Evolutionary conservation across 345 rosid genomes (phyloP).

Genomic region (Camelina neglecta): DNA sequence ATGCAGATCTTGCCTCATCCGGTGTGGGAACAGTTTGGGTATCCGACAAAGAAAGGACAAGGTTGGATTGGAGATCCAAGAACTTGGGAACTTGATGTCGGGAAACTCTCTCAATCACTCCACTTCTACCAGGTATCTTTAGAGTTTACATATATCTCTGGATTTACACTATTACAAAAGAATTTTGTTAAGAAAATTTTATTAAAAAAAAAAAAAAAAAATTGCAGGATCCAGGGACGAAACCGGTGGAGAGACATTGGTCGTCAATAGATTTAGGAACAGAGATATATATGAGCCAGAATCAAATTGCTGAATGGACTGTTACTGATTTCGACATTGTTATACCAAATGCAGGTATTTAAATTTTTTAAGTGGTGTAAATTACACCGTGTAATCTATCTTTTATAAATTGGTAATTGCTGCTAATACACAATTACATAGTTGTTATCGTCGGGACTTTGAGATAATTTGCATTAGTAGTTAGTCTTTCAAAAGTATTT

Average conservation of each 20-base stretch:
- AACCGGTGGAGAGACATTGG: constrained; percentile 53
- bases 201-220: not conserved
- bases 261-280: constrained; percentile 57
- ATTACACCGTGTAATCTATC: not conserved
- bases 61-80: constrained; percentile 61
- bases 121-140: constrained; percentile 52
- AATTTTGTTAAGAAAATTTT: too few relatives aligned
- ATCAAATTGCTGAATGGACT: constrained; percentile 56
- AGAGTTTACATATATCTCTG: not conserved
- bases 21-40: constrained; percentile 56
- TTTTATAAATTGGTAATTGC: not conserved
- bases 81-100: constrained; percentile 62
- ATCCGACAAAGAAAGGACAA: constrained; percentile 53
- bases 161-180: not conserved
- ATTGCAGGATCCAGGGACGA: constrained; percentile 51
- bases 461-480: too few relatives aligned
- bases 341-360: constrained; percentile 31
- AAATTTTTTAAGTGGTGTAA: not conserved
- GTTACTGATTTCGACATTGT: constrained; percentile 51
- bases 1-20: constrained; percentile 59
- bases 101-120: constrained; percentile 52
- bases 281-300: constrained; percentile 52
- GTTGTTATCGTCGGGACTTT: too few relatives aligned
- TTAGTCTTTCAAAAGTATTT: too few relatives aligned
- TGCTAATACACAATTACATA: too few relatives aligned